Conservation (phyloP, 2,329 filamentous ascomycete genomes). For the Fusarium abutilonis region DNA sequence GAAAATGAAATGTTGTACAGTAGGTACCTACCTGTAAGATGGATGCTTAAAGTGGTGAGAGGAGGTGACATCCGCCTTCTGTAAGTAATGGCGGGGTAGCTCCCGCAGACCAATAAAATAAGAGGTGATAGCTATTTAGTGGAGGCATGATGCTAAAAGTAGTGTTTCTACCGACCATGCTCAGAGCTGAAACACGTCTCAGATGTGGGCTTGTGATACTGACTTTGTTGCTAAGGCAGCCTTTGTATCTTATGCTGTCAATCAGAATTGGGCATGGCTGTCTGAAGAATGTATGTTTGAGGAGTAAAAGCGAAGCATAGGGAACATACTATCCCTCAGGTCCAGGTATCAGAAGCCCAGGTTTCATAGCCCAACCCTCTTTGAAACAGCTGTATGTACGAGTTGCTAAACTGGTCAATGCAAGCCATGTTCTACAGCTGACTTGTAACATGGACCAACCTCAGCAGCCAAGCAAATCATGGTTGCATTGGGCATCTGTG, state of each 20-base stretch:
- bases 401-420: too few species aligned
- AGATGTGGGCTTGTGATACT: slow-evolving; percentile 36
- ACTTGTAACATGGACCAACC: too few species aligned
- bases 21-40: background rate
- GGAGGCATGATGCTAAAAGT: slow-evolving; percentile 26
- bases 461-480: background rate
- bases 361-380: background rate
- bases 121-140: slow-evolving; percentile 15
- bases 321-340: background rate
- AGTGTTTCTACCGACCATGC: slow-evolving; percentile 3
- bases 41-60: slow-evolving; percentile 22
- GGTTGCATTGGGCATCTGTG: slow-evolving; percentile 29
- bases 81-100: slow-evolving; percentile 37
- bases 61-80: slow-evolving; percentile 21
- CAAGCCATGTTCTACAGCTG: too few species aligned
- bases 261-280: background rate
- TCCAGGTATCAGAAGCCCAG: background rate
- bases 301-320: too few species aligned
- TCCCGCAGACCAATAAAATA: slow-evolving; percentile 13
- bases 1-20: slow-evolving; percentile 8
- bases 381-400: background rate
- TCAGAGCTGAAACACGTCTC: slow-evolving; percentile 40
- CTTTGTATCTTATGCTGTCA: background rate
- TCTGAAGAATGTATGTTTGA: background rate
- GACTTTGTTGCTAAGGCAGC: background rate